Evolutionary conservation across 2,329 filamentous ascomycete species (phyloP), one percentile per base, ranked within the genome.

Genomic region (Claviceps quebecensis): DNA sequence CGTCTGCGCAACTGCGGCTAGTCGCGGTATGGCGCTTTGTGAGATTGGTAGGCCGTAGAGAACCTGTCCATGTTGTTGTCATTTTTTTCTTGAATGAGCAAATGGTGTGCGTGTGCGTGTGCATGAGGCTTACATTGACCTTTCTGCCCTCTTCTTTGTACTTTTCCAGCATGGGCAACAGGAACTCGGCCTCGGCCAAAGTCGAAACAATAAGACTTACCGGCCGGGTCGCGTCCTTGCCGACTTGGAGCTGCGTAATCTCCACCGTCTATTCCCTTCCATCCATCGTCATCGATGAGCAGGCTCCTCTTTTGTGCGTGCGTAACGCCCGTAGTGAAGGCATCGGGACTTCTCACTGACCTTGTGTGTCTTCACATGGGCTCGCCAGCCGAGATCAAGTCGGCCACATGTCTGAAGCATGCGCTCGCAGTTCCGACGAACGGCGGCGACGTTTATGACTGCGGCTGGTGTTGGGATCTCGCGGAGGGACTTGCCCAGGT

Each of bases 321-420:
- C 3, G 29, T 34, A 45, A 19, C 17, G 41, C 22, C 11, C 41
- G 22, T n/a, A 44, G 41, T n/a, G 22, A 5, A 22, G 19, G 13
- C 22, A 17, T 17, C 22, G 2, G 41, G 13, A 26, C 2, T 3
- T 44, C 9, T 44, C 22, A 14, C 26, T 17, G 66, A 83, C 84
- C 71, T 93, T 93, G 65, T 93, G 87, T 22, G 85, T 89, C 68
- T 93, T 93, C 54, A 91, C 80, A 63, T 93, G 87, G 1, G 84
- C 82, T 53, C 87, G 73, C 70, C 87, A 91, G 6, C 74, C 75
- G 23, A 90, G 71, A 0, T 74, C 71, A 14, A 90, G 67, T 48
- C 68, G 67, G 41, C 74, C 63, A 14, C 77, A 75, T 0, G 84
- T 77, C 13, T 80, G 70, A 6, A 88, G 75, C 84, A 93, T 90